phyloP scores from a whole-genome alignment of 2,329 filamentous ascomycete species.

The Trichophyton benhamiae region DNA sequence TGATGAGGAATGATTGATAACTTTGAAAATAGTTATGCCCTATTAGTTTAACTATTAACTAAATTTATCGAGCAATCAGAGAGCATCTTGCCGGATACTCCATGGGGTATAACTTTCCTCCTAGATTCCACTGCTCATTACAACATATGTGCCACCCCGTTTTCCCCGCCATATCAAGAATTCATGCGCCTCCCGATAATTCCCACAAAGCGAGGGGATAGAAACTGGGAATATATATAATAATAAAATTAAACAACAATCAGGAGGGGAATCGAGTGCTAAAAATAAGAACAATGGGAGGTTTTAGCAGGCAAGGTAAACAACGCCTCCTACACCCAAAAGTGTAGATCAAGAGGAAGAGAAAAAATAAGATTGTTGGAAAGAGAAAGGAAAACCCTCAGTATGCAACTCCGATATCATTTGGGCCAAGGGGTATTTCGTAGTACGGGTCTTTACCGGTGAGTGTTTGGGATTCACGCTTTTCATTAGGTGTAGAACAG shows the following conservation, averaged over 20 bases:
- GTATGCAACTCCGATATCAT: conserved; percentile 23
- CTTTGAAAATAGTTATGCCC: background rate
- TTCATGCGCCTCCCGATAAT: background rate
- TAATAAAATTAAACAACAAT: background rate
- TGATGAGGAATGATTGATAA: background rate
- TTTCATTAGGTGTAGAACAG: conserved; percentile 16
- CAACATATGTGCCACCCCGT: background rate
- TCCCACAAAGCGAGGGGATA: background rate
- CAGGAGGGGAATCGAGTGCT: background rate
- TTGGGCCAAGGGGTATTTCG: conserved; percentile 7
- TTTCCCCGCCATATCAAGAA: conserved; percentile 1
- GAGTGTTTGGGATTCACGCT: conserved; percentile 13
- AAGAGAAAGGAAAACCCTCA: conserved; percentile 8
- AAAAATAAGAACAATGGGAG: background rate
- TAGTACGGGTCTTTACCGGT: background rate
- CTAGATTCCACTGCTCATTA: background rate
- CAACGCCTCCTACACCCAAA: background rate
- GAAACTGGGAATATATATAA: background rate
- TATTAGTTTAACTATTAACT: conserved; percentile 1
- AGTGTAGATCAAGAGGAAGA: background rate
- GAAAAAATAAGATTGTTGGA: background rate
- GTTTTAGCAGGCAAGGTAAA: background rate
- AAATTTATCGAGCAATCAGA: background rate
- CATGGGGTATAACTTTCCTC: conserved; percentile 1
- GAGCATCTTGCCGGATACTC: background rate